These are phyloP conservation scores for Gracilariopsis chorda DNA, from an alignment of 23 red algal genomes.

Conservation along the genomic window DNA sequence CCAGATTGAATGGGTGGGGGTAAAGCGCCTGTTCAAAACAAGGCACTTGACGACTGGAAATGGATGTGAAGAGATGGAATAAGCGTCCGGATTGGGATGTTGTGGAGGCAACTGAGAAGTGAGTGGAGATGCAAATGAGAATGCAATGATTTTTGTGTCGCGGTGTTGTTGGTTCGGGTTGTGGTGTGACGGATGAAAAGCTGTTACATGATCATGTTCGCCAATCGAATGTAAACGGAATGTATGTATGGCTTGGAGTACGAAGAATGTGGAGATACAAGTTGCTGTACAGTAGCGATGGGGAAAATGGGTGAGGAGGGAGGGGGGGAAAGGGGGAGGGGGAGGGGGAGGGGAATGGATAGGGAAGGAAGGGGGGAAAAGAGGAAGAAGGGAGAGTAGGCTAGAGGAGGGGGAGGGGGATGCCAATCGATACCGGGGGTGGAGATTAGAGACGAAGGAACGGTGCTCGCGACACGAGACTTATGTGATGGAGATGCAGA, in stretches of 20 bases:
- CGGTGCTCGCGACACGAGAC: not conserved
- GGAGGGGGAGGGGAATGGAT: not conserved
- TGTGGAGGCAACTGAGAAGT: not conserved
- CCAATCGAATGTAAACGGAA: not conserved
- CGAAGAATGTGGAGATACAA: not conserved
- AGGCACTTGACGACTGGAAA: not conserved
- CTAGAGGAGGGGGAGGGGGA: not conserved
- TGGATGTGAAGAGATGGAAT: too few relatives aligned
- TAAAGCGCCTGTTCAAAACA: not conserved
- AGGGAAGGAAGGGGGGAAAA: not conserved
- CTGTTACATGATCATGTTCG: slow-evolving; percentile 23
- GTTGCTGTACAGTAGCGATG: not conserved
- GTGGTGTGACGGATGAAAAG: slow-evolving; percentile 18
- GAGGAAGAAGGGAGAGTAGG: not conserved
- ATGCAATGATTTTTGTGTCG: not conserved
- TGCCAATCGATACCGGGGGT: not conserved
- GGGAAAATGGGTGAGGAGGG: not conserved
- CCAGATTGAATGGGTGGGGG: slow-evolving; percentile 13
- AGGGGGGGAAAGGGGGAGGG: not conserved
- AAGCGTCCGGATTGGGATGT: not conserved
- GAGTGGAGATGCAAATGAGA: not conserved
- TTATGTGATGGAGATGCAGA: not conserved
- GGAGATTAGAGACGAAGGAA: not conserved
- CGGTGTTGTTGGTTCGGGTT: not conserved
- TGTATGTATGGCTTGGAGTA: not conserved